Conservation (phyloP, 2,329 filamentous ascomycete genomes). For the Ampelomyces quisqualis region DNA sequence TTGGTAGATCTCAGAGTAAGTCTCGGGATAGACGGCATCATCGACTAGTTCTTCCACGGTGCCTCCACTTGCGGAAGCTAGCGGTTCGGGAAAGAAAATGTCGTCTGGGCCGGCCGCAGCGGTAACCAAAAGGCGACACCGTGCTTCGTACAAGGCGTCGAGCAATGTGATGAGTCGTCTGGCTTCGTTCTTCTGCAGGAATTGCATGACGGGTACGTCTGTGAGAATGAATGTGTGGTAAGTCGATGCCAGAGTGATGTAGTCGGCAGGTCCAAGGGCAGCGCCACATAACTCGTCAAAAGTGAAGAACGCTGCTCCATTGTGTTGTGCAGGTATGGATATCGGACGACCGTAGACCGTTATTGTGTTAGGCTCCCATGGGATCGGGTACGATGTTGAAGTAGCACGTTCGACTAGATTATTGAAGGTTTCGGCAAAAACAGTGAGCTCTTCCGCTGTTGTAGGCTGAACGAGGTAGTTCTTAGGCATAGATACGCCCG, state of each 20-base stretch:
- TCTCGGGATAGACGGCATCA: conserved; percentile 65
- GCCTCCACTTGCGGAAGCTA: conserved; percentile 7
- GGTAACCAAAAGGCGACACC: conserved; percentile 71
- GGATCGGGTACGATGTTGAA: conserved; percentile 36
- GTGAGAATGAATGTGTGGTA: conserved; percentile 78
- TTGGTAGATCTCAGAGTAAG: conserved; percentile 73
- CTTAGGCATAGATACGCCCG: conserved; percentile 29
- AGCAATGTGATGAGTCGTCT: conserved; percentile 77
- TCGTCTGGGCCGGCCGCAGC: conserved; percentile 69
- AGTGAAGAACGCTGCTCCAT: conserved; percentile 63
- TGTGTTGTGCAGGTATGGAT: conserved; percentile 57
- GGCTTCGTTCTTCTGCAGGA: conserved; percentile 76
- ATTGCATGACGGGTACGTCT: conserved; percentile 65
- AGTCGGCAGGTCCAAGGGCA: conserved; percentile 74
- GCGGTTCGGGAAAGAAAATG: conserved; percentile 67
- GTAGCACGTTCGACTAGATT: conserved; percentile 24
- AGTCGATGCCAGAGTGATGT: conserved; percentile 75
- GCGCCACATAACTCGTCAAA: conserved; percentile 67
- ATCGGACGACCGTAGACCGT: conserved; percentile 66
- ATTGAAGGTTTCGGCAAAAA: conserved; percentile 25
- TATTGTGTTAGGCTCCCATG: conserved; percentile 51
- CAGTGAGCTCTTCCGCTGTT: conserved; percentile 19
- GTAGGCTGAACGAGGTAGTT: conserved; percentile 39
- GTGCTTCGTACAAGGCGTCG: conserved; percentile 75
- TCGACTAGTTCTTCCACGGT: conserved; percentile 17